Evolutionary conservation across 78 protist genomes (phyloP).

Genomic region (Dictyostelium capitatum): DNA sequence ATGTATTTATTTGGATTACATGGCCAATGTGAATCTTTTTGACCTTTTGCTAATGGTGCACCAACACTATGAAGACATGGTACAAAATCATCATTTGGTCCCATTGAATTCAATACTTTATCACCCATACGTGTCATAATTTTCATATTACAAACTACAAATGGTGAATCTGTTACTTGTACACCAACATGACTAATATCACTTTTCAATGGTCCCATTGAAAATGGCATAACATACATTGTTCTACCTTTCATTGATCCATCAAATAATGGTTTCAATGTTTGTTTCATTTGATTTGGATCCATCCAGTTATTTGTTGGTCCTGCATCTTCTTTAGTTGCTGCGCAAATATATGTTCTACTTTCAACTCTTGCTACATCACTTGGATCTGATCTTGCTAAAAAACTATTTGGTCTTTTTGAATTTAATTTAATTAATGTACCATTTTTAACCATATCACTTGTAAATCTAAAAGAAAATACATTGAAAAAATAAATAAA

Average conservation of each 20-base stretch:
- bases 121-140: conserved; percentile 94
- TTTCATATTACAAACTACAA: conserved; percentile 91
- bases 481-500: neutral
- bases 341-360: conserved; percentile 88
- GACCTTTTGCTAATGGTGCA: conserved; percentile 83
- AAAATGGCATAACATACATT: conserved; percentile 93
- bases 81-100: conserved; percentile 70
- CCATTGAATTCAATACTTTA: conserved; percentile 18
- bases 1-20: conserved; percentile 88
- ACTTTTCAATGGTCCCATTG: conserved; percentile 92
- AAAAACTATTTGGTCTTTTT: conserved; percentile 88
- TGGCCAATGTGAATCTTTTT: conserved; percentile 92
- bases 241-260: conserved; percentile 93
- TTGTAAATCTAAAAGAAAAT: neutral
- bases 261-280: conserved; percentile 66
- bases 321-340: conserved; percentile 89
- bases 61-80: conserved; percentile 93
- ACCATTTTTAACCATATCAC: conserved; percentile 68
- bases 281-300: conserved; percentile 86
- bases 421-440: conserved; percentile 68
- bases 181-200: conserved; percentile 86
- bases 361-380: conserved; percentile 92
- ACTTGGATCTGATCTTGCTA: conserved; percentile 89
- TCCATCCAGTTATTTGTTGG: conserved; percentile 91
- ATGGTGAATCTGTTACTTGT: conserved; percentile 92